A percentile compares a stretch with the other conserved stretches of the same genome.
These are phyloP conservation scores for Cladorrhinum sp. DNA, from an alignment of 2,329 filamentous ascomycete species.

Conservation along the genomic window DNA sequence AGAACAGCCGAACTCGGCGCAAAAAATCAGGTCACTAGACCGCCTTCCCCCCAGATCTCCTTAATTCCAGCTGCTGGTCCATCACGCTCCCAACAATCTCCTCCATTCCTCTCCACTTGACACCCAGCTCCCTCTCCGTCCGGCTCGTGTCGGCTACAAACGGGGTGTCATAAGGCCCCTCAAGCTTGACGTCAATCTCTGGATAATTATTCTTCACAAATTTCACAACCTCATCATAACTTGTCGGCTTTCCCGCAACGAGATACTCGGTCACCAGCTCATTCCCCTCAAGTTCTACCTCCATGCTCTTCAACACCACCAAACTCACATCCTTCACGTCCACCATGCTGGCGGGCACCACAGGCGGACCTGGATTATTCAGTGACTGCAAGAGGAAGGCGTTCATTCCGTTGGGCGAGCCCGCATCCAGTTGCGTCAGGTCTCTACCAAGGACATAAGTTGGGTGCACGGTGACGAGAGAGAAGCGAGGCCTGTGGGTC, in stretches of 20 bases:
- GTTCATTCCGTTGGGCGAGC: constrained; percentile 12
- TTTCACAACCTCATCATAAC: constrained; percentile 7
- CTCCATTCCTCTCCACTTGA: constrained; percentile 8
- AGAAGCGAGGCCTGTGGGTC: constrained; percentile 10
- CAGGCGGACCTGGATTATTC: constrained; percentile 7
- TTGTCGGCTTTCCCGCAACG: constrained; percentile 5
- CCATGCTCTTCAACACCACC: constrained; percentile 6
- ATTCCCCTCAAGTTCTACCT: background rate
- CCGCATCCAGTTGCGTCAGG: constrained; percentile 4
- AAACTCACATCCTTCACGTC: constrained; percentile 16
- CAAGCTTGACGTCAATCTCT: background rate
- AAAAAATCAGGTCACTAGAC: background rate
- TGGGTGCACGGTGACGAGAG: constrained; percentile 12
- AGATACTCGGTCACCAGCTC: constrained; percentile 10
- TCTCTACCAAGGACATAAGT: constrained; percentile 14
- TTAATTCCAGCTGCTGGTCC: constrained; percentile 12
- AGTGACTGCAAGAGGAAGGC: constrained; percentile 10
- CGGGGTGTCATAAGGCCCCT: constrained; percentile 7
- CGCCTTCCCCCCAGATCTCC: background rate
- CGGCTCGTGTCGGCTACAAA: constrained; percentile 8
- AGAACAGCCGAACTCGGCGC: no score
- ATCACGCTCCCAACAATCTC: constrained; percentile 13
- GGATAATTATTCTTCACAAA: constrained; percentile 16
- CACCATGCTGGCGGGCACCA: constrained; percentile 8
- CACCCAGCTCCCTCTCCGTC: constrained; percentile 11